Evolutionary conservation across 257 asterid species (phyloP).

Genomic region (Asclepias syriaca): DNA sequence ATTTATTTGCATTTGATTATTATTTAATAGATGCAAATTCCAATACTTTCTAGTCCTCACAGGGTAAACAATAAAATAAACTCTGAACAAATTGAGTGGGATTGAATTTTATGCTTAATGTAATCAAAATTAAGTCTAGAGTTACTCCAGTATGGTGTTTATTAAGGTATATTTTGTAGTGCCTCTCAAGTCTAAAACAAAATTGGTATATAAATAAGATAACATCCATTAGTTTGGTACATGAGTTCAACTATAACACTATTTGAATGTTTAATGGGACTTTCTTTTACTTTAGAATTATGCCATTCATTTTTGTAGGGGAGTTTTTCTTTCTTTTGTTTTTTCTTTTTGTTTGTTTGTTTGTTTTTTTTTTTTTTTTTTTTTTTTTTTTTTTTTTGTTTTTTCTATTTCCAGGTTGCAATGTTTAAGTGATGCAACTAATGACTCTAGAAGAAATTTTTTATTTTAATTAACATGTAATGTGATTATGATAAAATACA

Average conservation of each 20-base stretch:
- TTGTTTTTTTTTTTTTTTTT: too few species aligned
- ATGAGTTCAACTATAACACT: background rate
- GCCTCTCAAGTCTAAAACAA: background rate
- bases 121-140: background rate
- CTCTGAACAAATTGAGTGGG: background rate
- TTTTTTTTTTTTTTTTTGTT: background rate
- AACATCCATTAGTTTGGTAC: background rate
- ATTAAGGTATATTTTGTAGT: background rate
- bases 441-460: background rate
- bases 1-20: background rate
- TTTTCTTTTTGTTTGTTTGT: too few species aligned
- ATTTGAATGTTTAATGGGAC: background rate
- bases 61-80: background rate
- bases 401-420: background rate
- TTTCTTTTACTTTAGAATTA: background rate
- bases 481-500: conserved; percentile 24
- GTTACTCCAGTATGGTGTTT: background rate
- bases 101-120: background rate
- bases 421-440: background rate
- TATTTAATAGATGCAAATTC: background rate
- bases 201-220: background rate
- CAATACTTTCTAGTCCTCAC: background rate
- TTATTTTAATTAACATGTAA: background rate
- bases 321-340: background rate
- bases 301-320: background rate